Conservation (phyloP, 164 flowering plant genomes). For the Cinnamomum chago region DNA sequence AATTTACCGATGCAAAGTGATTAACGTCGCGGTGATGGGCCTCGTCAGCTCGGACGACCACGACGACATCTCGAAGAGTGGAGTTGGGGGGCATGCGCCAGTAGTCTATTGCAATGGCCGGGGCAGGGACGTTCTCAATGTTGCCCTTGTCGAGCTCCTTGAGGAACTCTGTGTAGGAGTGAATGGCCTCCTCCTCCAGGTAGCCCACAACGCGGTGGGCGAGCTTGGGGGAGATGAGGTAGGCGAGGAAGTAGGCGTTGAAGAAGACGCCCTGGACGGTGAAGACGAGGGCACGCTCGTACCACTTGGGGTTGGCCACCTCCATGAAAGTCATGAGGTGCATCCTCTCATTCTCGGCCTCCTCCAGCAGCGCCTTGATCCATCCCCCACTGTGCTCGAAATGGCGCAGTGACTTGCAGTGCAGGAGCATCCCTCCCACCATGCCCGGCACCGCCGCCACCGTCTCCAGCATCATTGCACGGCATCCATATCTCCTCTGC, state of each 20-base stretch:
- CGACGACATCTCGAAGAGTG: conserved; percentile 59
- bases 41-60: conserved; percentile 65
- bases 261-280: conserved; percentile 68
- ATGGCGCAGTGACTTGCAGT: conserved; percentile 55
- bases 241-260: conserved; percentile 64
- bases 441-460: conserved; percentile 84
- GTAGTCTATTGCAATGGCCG: conserved; percentile 76
- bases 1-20: conserved; percentile 64
- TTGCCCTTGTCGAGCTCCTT: conserved; percentile 65
- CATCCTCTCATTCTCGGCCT: conserved; percentile 81
- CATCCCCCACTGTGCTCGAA: conserved; percentile 81
- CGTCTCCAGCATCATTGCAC: conserved; percentile 82
- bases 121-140: conserved; percentile 65
- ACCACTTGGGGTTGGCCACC: conserved; percentile 65
- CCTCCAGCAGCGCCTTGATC: conserved; percentile 68
- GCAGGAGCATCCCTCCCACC: conserved; percentile 77
- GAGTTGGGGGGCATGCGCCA: conserved; percentile 54
- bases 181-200: conserved; percentile 73
- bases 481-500: conserved; percentile 70
- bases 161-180: conserved; percentile 69
- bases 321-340: conserved; percentile 88
- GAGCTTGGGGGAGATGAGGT: conserved; percentile 53
- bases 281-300: conserved; percentile 63
- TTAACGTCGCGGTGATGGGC: conserved; percentile 76
- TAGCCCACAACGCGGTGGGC: conserved; percentile 73